Conservation (phyloP, 257 asterid genomes). For the Forsythia viridissima region DNA sequence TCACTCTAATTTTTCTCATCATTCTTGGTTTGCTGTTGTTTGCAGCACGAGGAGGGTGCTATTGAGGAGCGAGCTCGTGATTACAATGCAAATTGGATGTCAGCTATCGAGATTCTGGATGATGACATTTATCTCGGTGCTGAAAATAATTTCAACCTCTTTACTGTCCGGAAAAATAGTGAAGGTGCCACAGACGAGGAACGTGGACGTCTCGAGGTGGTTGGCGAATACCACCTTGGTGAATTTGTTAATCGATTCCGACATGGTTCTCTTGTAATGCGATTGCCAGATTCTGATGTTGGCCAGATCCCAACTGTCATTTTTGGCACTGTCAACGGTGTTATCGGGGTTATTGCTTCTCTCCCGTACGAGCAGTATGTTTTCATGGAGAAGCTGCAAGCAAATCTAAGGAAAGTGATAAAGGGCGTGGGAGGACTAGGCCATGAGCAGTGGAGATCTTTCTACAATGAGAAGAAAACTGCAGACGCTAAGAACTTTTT, state of each 20-base stretch:
- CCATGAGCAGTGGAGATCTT: conserved; percentile 98
- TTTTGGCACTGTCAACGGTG: conserved; percentile 94
- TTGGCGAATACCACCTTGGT: conserved; percentile 96
- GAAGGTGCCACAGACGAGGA: conserved; percentile 98
- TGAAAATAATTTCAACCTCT: conserved; percentile 81
- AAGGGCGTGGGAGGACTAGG: conserved; percentile 95
- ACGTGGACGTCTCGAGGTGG: conserved; percentile 96
- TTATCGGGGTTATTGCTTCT: conserved; percentile 87
- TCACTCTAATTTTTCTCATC: conserved; percentile 4
- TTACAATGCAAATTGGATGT: conserved; percentile 98
- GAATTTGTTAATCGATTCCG: conserved; percentile 89
- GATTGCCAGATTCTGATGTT: conserved; percentile 87
- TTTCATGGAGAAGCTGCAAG: conserved; percentile 83
- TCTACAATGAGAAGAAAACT: conserved; percentile 85
- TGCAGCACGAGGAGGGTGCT: conserved; percentile 97
- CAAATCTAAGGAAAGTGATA: conserved; percentile 74
- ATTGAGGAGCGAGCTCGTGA: conserved; percentile 98
- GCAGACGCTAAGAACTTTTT: conserved; percentile 77
- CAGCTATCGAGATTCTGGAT: conserved; percentile 98
- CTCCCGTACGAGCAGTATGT: conserved; percentile 79
- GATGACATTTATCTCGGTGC: conserved; percentile 93
- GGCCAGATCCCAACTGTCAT: conserved; percentile 95
- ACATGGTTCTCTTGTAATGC: conserved; percentile 95
- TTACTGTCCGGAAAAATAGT: conserved; percentile 87
- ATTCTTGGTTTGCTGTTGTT: conserved; percentile 13